Conservation (phyloP, 2,329 filamentous ascomycete genomes). For the Aspergillus candidus region DNA sequence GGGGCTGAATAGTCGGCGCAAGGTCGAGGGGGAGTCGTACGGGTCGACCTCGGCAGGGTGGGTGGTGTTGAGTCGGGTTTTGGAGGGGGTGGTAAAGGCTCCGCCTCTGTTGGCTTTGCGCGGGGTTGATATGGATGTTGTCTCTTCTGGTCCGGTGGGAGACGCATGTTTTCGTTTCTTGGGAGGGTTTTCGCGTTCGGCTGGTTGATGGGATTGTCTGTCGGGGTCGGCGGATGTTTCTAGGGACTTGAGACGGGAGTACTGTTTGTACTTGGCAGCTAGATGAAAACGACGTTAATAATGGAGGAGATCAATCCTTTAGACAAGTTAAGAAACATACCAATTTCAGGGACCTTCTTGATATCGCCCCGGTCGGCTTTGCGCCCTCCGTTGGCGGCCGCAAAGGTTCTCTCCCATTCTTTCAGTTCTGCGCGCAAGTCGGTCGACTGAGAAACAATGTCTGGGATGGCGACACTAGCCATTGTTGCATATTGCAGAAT, state of each 20-base stretch:
- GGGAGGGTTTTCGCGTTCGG: slow-evolving; percentile 14
- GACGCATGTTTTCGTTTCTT: slow-evolving; percentile 31
- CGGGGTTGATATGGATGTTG: slow-evolving; percentile 24
- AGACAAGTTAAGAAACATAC: slow-evolving; percentile 19
- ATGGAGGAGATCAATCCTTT: no score
- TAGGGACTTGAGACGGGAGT: slow-evolving; percentile 37
- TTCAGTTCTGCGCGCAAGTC: slow-evolving; percentile 41
- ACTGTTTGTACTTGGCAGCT: slow-evolving; percentile 46
- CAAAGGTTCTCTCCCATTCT: slow-evolving; percentile 43
- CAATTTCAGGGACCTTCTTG: slow-evolving; percentile 40
- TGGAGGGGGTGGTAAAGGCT: slow-evolving; percentile 29
- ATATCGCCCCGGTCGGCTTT: slow-evolving; percentile 45
- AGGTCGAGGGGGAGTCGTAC: slow-evolving; percentile 39
- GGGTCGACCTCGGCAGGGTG: slow-evolving; percentile 40
- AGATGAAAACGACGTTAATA: not conserved
- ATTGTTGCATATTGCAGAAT: slow-evolving; percentile 21
- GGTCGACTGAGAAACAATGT: slow-evolving; percentile 23
- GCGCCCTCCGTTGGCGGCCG: slow-evolving; percentile 36
- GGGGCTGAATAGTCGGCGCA: slow-evolving; percentile 35
- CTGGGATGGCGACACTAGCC: slow-evolving; percentile 19
- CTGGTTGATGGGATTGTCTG: slow-evolving; percentile 12
- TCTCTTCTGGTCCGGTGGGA: slow-evolving; percentile 18
- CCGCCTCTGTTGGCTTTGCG: slow-evolving; percentile 27
- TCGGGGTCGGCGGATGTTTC: slow-evolving; percentile 20
- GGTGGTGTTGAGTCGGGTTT: slow-evolving; percentile 14